Conservation (phyloP, 805 yeast species). For the Candida krabiensis region DNA sequence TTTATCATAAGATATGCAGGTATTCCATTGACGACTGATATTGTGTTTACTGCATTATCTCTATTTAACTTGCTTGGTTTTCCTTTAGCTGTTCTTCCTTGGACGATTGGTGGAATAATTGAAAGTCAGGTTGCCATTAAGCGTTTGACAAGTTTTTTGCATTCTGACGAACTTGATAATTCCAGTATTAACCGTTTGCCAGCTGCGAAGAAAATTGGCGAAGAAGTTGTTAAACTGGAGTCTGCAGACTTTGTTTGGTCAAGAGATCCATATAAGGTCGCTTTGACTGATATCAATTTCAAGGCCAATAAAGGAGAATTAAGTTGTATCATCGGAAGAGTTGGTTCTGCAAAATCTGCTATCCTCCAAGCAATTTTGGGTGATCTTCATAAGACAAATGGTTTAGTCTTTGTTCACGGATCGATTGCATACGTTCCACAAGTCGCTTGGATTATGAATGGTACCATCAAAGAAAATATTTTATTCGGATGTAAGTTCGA, state of each 20-base stretch:
- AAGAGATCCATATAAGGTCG: constrained; percentile 69
- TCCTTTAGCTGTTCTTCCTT: constrained; percentile 92
- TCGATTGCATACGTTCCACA: constrained; percentile 87
- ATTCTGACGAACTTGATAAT: constrained; percentile 76
- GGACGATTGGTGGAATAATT: constrained; percentile 78
- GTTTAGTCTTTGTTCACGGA: constrained; percentile 72
- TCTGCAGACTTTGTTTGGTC: constrained; percentile 80
- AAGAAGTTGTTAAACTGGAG: constrained; percentile 59
- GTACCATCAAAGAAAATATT: constrained; percentile 83
- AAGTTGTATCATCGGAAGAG: constrained; percentile 84
- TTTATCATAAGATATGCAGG: constrained; percentile 55
- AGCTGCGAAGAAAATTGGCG: constrained; percentile 55
- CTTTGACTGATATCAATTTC: constrained; percentile 62
- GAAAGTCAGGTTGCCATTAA: constrained; percentile 85
- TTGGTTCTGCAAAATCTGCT: constrained; percentile 89
- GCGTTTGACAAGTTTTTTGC: constrained; percentile 73
- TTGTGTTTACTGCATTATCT: constrained; percentile 88
- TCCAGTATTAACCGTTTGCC: constrained; percentile 56
- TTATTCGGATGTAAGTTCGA: constrained; percentile 83
- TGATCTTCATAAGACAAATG: constrained; percentile 73
- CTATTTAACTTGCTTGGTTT: constrained; percentile 84
- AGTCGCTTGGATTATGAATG: constrained; percentile 94
- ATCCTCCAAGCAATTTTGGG: constrained; percentile 79
- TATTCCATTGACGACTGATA: constrained; percentile 78
- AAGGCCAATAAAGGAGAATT: constrained; percentile 72